Conservation (phyloP, 176 grass and related monocot species). For the Lolium multiflorum region DNA sequence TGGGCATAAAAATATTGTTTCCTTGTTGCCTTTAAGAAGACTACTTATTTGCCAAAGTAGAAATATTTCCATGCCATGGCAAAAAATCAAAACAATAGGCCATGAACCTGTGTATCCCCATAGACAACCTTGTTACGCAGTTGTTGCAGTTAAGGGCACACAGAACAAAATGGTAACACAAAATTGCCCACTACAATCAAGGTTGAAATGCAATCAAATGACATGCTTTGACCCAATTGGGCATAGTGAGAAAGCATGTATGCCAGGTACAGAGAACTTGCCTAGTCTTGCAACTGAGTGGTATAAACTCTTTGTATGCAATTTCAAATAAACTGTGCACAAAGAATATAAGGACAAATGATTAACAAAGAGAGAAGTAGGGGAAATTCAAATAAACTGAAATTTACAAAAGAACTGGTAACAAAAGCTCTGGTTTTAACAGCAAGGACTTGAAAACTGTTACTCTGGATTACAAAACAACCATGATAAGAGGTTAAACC, state of each 20-base stretch:
- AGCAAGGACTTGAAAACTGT: conserved; percentile 35
- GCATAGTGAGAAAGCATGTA: conserved; percentile 27
- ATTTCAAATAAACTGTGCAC: background rate
- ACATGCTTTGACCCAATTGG: background rate
- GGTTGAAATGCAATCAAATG: conserved; percentile 2
- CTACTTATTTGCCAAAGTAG: background rate
- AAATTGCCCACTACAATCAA: conserved; percentile 4
- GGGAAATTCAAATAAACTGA: conserved; percentile 29
- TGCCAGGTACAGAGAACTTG: conserved; percentile 1
- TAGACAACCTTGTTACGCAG: background rate
- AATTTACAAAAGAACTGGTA: conserved; percentile 40
- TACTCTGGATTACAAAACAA: conserved; percentile 41
- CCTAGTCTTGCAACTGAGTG: background rate
- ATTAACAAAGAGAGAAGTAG: background rate
- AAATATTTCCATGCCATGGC: background rate
- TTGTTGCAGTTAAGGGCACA: background rate
- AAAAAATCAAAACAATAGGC: conserved; percentile 9
- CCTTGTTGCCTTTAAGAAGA: conserved; percentile 1
- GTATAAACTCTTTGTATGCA: background rate
- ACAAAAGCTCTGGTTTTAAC: conserved; percentile 45
- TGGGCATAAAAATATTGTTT: background rate
- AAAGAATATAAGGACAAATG: background rate
- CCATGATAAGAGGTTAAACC: conserved; percentile 42
- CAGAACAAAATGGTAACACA: conserved; percentile 13
- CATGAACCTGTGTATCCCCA: conserved; percentile 1